phyloP scores from a whole-genome alignment of 139 green algal species.

The Picochlorum sp. region DNA sequence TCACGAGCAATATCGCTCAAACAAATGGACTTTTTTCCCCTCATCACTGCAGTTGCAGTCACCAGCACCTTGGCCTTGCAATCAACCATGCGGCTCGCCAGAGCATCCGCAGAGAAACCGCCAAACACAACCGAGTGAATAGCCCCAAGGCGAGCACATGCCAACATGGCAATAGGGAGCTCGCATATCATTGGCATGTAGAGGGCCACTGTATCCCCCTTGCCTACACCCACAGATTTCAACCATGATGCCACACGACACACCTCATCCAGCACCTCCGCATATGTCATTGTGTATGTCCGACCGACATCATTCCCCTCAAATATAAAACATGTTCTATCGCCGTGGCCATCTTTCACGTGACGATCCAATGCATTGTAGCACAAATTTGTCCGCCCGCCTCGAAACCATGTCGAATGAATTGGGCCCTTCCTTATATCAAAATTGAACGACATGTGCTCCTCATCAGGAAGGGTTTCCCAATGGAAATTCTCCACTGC shows the following conservation, averaged over 20 bases:
- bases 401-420: slow-evolving; percentile 42
- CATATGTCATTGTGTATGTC: slow-evolving; percentile 40
- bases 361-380: slow-evolving; percentile 67
- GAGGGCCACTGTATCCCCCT: slow-evolving; percentile 77
- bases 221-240: slow-evolving; percentile 58
- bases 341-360: slow-evolving; percentile 41
- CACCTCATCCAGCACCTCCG: slow-evolving; percentile 41
- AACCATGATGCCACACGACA: slow-evolving; percentile 73
- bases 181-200: slow-evolving; percentile 94
- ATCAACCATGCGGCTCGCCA: slow-evolving; percentile 58
- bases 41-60: slow-evolving; percentile 50
- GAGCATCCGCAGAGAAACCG: slow-evolving; percentile 82
- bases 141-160: slow-evolving; percentile 86
- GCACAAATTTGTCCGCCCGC: slow-evolving; percentile 44
- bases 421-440: slow-evolving; percentile 42
- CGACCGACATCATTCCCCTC: slow-evolving; percentile 57
- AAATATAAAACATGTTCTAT: slow-evolving; percentile 42
- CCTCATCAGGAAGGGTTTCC: slow-evolving; percentile 10
- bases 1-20: slow-evolving; percentile 76
- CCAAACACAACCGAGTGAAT: slow-evolving; percentile 93
- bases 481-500: slow-evolving; percentile 24
- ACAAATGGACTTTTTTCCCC: slow-evolving; percentile 71
- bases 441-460: slow-evolving; percentile 38
- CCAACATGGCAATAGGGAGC: slow-evolving; percentile 78
- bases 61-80: slow-evolving; percentile 37